Evolutionary conservation across 306 rosid genomes (phyloP).

Genomic region (Senna tora): DNA sequence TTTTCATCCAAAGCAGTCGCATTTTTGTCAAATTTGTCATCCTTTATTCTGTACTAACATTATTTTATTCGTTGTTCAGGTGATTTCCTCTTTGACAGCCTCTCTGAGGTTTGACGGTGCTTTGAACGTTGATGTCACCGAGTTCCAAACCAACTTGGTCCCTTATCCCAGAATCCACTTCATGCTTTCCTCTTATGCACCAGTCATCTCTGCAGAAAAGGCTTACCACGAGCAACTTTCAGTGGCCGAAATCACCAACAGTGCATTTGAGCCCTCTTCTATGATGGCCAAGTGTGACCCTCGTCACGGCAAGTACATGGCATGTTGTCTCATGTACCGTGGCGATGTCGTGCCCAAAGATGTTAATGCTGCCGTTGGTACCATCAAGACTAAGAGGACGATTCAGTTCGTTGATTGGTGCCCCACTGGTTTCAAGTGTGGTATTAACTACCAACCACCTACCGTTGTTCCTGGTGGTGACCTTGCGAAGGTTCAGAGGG

Average conservation of each 20-base stretch:
- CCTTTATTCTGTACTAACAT: neutral
- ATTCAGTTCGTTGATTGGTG: constrained; percentile 96
- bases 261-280: constrained; percentile 92
- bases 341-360: constrained; percentile 97
- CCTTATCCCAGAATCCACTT: constrained; percentile 96
- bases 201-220: constrained; percentile 86
- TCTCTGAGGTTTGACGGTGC: constrained; percentile 94
- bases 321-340: constrained; percentile 94
- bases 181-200: constrained; percentile 96
- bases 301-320: constrained; percentile 95
- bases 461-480: constrained; percentile 96
- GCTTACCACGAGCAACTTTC: constrained; percentile 91
- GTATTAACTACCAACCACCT: constrained; percentile 94
- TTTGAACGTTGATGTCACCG: constrained; percentile 85
- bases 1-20: too few species aligned
- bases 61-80: constrained; percentile 41
- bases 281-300: constrained; percentile 99
- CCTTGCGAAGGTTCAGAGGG: constrained; percentile 94
- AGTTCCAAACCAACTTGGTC: constrained; percentile 91
- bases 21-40: too few species aligned
- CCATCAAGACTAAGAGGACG: constrained; percentile 90
- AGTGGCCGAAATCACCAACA: constrained; percentile 90
- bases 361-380: constrained; percentile 87
- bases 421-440: constrained; percentile 96
- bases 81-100: constrained; percentile 87